Evolutionary conservation across 139 green algal genomes (phyloP), one percentile per base, ranked within the genome.

Genomic region (Tetradesmus lagerheimii): DNA sequence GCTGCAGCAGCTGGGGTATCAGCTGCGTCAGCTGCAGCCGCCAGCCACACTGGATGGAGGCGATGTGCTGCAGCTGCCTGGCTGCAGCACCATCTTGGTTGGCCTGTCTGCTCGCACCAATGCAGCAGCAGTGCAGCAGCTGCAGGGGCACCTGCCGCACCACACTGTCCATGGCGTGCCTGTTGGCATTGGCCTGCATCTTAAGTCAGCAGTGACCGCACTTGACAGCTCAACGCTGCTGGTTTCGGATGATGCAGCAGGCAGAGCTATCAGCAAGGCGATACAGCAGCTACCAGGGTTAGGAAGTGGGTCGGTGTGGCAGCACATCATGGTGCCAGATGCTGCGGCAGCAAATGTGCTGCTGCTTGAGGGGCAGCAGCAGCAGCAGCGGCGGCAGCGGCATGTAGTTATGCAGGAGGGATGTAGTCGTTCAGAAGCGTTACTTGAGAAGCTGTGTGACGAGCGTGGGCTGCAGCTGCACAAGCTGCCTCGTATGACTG

Each of bases 171-270:
- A 50, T 16, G 67, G 67, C 12, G 67, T 83, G 14, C 84, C 74
- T 45, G 41, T 89, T 41, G 41, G 18, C 27, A 11, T 62, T 38
- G 85, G 85, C 11, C 23, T 88, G 43, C 85, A 89, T 38, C 62
- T 89, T 4, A 89, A 89, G 45, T 89, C 85, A 31, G 85, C 85
- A 71, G 27, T 45, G 9, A 83, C 85, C 23, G 85, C 85, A 31
- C 31, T 89, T 4, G 85, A 89, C 37, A 5, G 29, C 9, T 38
- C 15, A 11, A 89, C 85, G 45, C 74, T 89, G 15, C 45, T 89
- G 15, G 43, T 62, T 31, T 34, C 85, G 27, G 74, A 83, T 47
- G n/a, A 89, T 62, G 74, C 38, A 34, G 71, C 71, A 37, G 85
- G 85, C 6, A 43, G 35, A 31, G 74, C 6, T 27, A 20, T 89